Evolutionary conservation across 2,329 filamentous ascomycete species (phyloP), one percentile per base, ranked within the genome.

Genomic region (Tolypocladium nubicola): DNA sequence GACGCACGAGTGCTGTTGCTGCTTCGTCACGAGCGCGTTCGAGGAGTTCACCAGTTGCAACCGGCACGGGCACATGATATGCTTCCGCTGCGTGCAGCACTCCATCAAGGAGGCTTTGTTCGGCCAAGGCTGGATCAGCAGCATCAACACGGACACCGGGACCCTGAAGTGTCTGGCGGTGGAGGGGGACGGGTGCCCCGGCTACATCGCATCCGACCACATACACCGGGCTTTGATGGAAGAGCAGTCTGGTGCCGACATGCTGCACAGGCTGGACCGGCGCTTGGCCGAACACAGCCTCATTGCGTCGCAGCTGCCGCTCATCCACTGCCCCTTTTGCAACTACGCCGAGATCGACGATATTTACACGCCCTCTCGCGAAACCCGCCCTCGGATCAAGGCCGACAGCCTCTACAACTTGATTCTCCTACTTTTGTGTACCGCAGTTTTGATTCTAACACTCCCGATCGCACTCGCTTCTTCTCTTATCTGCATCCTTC

Each of bases 251-350:
- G 90, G 89, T 19, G 74, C 79, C 55, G 88, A 94, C 65, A 83
- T 88, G 7, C 79, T 92, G 64, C 79, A 78, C 60, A 88, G 87
- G 66, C 83, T 97, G 40, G 88, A 96, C 67, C 85, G 89, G 62
- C 85, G 90, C 37, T 78, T 95, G 30, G 86, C 88, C 3, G 86
- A 88, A 58, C 89, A 96, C 64, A 84, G 79, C 23, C 79, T 99
- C 1, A 73, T 88, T 33, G 85, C 87, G 57, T 89, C 87, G 30
- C 81, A 84, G 26, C 73, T 96, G 8, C 86, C 88, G 3, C 80
- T 97, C 1, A 79, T 94, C 53, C 85, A 86, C 43, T 97, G 94
- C 66, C 91, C 92, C 0, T 97, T 95, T 68, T 99, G 93, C 76
- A 80, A 80, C 62, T 99, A 97, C 67, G 90, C 90, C 38, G 94